phyloP scores from a whole-genome alignment of 495 filamentous ascomycete species.

The Talaromyces thailandensis region DNA sequence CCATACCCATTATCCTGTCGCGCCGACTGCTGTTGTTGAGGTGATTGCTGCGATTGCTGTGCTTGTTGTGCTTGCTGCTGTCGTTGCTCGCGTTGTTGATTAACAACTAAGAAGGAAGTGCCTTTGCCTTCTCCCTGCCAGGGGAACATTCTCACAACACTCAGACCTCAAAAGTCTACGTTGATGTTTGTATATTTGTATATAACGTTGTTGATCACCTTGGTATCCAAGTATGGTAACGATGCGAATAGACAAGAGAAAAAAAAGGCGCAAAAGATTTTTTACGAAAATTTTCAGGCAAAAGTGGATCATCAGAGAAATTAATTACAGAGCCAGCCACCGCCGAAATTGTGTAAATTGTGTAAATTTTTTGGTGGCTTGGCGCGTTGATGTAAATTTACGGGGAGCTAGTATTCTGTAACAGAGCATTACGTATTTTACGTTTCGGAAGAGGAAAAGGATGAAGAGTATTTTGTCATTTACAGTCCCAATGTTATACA shows the following conservation, averaged over 20 bases:
- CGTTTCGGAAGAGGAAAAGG: not conserved
- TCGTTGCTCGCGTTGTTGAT: constrained; percentile 6
- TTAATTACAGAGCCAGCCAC: not conserved
- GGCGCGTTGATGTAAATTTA: not conserved
- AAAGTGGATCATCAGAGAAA: not conserved
- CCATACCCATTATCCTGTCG: constrained; percentile 17
- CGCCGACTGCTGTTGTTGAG: constrained; percentile 2
- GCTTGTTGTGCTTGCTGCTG: constrained; percentile 8
- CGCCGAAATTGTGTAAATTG: not conserved
- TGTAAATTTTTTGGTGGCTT: constrained; percentile 1
- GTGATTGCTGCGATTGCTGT: constrained; percentile 9
- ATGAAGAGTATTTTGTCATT: not conserved
- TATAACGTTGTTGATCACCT: not conserved
- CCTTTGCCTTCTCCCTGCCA: constrained; percentile 6
- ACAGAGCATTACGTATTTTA: too few relatives aligned
- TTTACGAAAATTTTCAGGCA: not conserved
- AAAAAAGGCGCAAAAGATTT: not conserved
- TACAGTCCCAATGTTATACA: constrained; percentile 3
- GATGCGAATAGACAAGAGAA: not conserved
- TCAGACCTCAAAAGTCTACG: not conserved
- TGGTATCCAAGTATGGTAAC: not conserved
- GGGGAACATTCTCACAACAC: not conserved
- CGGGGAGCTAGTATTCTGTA: too few relatives aligned
- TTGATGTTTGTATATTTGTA: not conserved
- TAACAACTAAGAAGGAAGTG: not conserved